Conservation (phyloP, 2,329 filamentous ascomycete genomes). For the Parasarocladium wereldwijsianum region DNA sequence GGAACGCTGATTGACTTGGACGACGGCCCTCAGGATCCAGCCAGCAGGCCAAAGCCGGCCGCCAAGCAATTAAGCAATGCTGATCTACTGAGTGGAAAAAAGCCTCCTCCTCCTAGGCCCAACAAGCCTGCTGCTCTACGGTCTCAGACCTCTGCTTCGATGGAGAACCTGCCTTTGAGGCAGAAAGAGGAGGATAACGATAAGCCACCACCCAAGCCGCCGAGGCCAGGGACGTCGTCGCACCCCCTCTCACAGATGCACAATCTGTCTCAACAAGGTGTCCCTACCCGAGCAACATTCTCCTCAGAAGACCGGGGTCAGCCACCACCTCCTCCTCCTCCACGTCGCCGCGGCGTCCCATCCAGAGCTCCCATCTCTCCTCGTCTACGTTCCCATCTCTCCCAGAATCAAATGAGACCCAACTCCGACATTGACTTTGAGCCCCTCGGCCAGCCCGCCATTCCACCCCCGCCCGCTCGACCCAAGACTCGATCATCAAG, state of each 20-base stretch:
- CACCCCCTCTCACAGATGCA: slow-evolving; percentile 27
- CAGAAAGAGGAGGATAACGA: background rate
- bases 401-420: slow-evolving; percentile 16
- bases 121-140: slow-evolving; percentile 41
- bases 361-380: slow-evolving; percentile 15
- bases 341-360: slow-evolving; percentile 28
- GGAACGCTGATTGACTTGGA: slow-evolving; percentile 48
- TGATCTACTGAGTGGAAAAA: slow-evolving; percentile 16
- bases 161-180: slow-evolving; percentile 2
- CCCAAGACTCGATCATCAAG: slow-evolving; percentile 1
- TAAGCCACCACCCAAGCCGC: slow-evolving; percentile 19
- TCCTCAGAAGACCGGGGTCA: slow-evolving; percentile 7
- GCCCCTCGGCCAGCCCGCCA: slow-evolving; percentile 18
- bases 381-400: slow-evolving; percentile 16
- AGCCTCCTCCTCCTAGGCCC: slow-evolving; percentile 37
- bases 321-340: slow-evolving; percentile 29
- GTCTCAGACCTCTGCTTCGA: slow-evolving; percentile 22
- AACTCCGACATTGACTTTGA: slow-evolving; percentile 30
- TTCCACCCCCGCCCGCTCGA: slow-evolving; percentile 19
- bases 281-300: slow-evolving; percentile 8
- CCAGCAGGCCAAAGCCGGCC: slow-evolving; percentile 15
- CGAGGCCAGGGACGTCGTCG: slow-evolving; percentile 13
- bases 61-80: slow-evolving; percentile 13
- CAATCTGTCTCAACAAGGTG: slow-evolving; percentile 21
- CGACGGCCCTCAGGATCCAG: slow-evolving; percentile 24